Percentiles rank a stretch among this genome's conserved stretches.
These are phyloP conservation scores for Globisporangium nodosum DNA, from an alignment of 352 stramenopile species.

Conservation along the genomic window DNA sequence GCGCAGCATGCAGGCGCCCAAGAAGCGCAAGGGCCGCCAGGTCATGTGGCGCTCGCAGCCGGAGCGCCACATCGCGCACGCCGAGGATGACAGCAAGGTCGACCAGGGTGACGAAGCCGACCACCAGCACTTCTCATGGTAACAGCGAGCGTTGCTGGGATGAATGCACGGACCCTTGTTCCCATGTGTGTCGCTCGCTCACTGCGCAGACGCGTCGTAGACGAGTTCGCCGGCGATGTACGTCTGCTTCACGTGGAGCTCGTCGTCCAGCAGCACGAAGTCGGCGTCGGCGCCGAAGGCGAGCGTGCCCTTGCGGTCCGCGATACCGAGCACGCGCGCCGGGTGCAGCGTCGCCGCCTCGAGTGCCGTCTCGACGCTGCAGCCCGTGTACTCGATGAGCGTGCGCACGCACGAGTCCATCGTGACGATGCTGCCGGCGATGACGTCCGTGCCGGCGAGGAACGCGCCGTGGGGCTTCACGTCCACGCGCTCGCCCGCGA, in stretches of 20 bases:
- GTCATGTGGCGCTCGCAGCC: constrained; percentile 92
- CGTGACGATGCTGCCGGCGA: constrained; percentile 80
- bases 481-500: constrained; percentile 66
- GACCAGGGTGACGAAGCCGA: constrained; percentile 79
- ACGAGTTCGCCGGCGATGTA: constrained; percentile 71
- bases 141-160: neutral
- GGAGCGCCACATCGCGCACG: constrained; percentile 65
- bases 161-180: constrained; percentile 1
- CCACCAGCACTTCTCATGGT: constrained; percentile 84
- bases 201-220: constrained; percentile 20
- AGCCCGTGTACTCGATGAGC: constrained; percentile 81
- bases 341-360: constrained; percentile 71
- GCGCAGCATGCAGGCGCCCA: constrained; percentile 89
- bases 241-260: constrained; percentile 61
- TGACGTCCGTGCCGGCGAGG: constrained; percentile 67
- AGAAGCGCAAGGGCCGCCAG: constrained; percentile 89
- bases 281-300: constrained; percentile 73
- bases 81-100: constrained; percentile 75
- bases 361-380: constrained; percentile 66
- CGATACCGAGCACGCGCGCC: constrained; percentile 57
- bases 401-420: constrained; percentile 81
- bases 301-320: constrained; percentile 62
- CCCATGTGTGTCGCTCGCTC: constrained; percentile 1
- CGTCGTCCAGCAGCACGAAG: constrained; percentile 75
- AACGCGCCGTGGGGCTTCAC: constrained; percentile 35